Conservation (phyloP, 345 rosid species). For the Corymbia maculata region DNA sequence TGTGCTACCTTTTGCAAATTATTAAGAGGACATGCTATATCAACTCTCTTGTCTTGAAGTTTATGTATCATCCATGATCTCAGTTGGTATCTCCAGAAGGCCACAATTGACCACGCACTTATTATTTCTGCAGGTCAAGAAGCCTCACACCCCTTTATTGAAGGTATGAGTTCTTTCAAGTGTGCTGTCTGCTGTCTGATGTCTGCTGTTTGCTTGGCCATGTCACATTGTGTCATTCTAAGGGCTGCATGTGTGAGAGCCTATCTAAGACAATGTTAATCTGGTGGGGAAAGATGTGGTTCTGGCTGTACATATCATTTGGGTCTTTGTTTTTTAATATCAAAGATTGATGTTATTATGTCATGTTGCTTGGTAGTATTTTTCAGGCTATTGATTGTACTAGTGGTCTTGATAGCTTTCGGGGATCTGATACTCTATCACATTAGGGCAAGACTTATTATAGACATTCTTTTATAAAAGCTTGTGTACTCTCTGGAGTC, state of each 20-base stretch:
- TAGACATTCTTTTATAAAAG: background rate
- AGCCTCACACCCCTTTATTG: slow-evolving; percentile 50
- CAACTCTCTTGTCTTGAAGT: background rate
- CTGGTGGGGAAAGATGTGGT: background rate
- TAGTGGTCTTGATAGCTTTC: background rate
- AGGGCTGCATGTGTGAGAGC: background rate
- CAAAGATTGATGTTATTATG: background rate
- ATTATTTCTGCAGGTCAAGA: slow-evolving; percentile 51
- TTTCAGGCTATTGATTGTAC: background rate
- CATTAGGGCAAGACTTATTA: background rate
- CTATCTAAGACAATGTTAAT: background rate
- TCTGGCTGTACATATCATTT: background rate
- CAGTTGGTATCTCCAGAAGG: background rate
- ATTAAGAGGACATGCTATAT: background rate
- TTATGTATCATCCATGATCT: background rate
- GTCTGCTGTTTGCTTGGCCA: background rate
- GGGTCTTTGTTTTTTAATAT: background rate
- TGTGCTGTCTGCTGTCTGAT: background rate
- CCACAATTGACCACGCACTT: background rate
- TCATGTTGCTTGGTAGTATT: background rate
- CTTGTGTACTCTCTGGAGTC: background rate
- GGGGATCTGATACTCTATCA: background rate
- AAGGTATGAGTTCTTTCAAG: slow-evolving; percentile 26
- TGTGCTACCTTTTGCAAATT: background rate
- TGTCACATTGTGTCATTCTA: background rate